phyloP scores from a whole-genome alignment of 371 early-diverging fungal genomes.

The Mucor indicus region DNA sequence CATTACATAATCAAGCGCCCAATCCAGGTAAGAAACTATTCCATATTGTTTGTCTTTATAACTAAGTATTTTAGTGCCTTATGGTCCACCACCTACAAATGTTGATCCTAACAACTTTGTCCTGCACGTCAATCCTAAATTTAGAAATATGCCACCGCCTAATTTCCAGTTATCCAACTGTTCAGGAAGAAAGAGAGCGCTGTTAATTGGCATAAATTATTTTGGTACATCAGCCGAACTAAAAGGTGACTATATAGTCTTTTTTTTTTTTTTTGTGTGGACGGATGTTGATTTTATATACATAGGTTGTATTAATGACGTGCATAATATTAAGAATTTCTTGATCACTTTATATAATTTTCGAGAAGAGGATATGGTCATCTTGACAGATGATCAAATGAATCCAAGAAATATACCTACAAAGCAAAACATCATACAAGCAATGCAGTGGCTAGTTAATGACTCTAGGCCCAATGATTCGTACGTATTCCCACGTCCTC shows the following conservation, averaged over 20 bases:
- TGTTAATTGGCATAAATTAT: slow-evolving; percentile 49
- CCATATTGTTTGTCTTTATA: not conserved
- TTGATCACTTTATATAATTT: slow-evolving; percentile 63
- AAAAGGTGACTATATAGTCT: slow-evolving; percentile 38
- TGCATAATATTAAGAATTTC: slow-evolving; percentile 74
- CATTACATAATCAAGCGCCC: slow-evolving; percentile 16
- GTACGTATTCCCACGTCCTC: too few relatives aligned
- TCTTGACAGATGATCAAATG: slow-evolving; percentile 82
- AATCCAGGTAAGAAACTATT: slow-evolving; percentile 2
- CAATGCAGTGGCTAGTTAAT: slow-evolving; percentile 85
- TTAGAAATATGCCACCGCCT: slow-evolving; percentile 22
- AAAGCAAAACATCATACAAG: slow-evolving; percentile 74
- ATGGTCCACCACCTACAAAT: not conserved
- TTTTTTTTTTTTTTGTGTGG: not conserved
- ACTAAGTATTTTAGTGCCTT: slow-evolving; percentile 1
- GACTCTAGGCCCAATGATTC: slow-evolving; percentile 80
- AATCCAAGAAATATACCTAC: slow-evolving; percentile 69
- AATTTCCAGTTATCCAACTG: slow-evolving; percentile 68
- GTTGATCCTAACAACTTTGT: slow-evolving; percentile 1
- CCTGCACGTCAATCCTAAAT: slow-evolving; percentile 12
- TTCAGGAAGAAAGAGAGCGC: slow-evolving; percentile 30
- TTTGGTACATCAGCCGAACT: slow-evolving; percentile 61
- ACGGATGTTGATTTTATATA: not conserved
- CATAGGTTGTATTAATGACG: slow-evolving; percentile 88
- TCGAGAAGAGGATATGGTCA: slow-evolving; percentile 64